These are phyloP conservation scores for Alternaria triticimaculans DNA, from an alignment of 2,329 filamentous ascomycete species.

Conservation along the genomic window DNA sequence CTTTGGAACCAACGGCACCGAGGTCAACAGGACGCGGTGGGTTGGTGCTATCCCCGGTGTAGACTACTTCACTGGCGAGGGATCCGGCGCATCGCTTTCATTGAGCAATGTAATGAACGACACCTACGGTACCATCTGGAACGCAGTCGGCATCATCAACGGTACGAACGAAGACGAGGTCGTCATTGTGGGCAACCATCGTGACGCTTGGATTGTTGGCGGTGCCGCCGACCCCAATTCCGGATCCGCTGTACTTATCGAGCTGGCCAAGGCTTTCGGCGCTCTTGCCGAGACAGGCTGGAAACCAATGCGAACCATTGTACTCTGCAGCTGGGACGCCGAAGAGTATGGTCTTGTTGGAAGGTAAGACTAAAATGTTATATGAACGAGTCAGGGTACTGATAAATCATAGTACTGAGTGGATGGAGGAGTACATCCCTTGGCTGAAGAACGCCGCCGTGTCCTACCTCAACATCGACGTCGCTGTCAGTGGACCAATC, in stretches of 20 bases:
- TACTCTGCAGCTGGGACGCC: constrained; percentile 53
- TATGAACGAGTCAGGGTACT: not conserved
- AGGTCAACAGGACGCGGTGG: constrained; percentile 50
- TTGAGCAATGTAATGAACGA: constrained; percentile 78
- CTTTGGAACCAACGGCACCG: constrained; percentile 67
- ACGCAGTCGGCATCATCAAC: constrained; percentile 73
- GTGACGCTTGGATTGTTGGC: constrained; percentile 62
- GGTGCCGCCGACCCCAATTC: constrained; percentile 62
- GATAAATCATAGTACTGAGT: constrained; percentile 50
- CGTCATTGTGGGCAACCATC: constrained; percentile 60
- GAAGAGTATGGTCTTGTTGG: constrained; percentile 51
- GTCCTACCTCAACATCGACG: constrained; percentile 61
- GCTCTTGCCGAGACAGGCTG: constrained; percentile 57
- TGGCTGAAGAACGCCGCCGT: constrained; percentile 55
- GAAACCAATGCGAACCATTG: constrained; percentile 60
- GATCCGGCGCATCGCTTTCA: constrained; percentile 59
- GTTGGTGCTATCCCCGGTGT: constrained; percentile 46
- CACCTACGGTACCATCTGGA: constrained; percentile 81
- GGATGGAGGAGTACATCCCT: constrained; percentile 58
- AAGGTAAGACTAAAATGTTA: constrained; percentile 22
- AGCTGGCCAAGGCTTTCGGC: constrained; percentile 59
- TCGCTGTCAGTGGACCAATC: constrained; percentile 55
- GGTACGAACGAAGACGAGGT: constrained; percentile 66
- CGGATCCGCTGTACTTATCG: constrained; percentile 58
- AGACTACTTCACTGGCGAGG: constrained; percentile 49